Evolutionary conservation across 2,329 filamentous ascomycete species (phyloP).

Genomic region (Colletotrichum abscissum): DNA sequence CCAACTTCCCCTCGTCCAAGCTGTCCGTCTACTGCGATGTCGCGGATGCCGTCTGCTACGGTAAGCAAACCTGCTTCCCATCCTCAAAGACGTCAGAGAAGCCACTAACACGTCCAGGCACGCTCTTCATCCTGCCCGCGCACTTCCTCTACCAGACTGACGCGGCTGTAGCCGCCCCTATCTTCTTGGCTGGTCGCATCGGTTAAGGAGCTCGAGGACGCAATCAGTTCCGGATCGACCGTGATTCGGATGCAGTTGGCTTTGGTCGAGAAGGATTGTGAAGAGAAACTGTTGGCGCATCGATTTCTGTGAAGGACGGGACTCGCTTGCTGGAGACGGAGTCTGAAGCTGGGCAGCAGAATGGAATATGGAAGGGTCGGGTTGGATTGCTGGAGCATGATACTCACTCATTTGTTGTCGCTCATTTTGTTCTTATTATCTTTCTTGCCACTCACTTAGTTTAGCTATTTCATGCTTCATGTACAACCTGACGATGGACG

Average conservation of each 20-base stretch:
- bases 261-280: background rate
- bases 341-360: background rate
- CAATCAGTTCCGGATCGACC: background rate
- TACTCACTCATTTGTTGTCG: background rate
- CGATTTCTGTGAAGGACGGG: too few relatives aligned
- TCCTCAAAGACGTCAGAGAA: background rate
- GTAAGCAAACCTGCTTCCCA: background rate
- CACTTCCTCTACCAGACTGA: conserved; percentile 46
- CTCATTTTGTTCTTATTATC: background rate
- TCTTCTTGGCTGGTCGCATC: conserved; percentile 39
- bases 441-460: conserved; percentile 7
- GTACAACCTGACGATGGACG: background rate
- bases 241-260: background rate
- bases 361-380: too few relatives aligned
- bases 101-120: conserved; percentile 33
- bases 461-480: background rate
- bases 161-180: conserved; percentile 38
- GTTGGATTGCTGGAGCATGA: background rate
- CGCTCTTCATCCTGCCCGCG: conserved; percentile 47
- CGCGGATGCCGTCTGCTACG: conserved; percentile 50
- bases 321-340: background rate
- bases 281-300: too few relatives aligned
- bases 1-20: conserved; percentile 47
- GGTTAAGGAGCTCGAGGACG: background rate
- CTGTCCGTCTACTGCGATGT: conserved; percentile 51